phyloP scores from a whole-genome alignment of 345 rosid species.

The Excoecaria cochinchinensis region DNA sequence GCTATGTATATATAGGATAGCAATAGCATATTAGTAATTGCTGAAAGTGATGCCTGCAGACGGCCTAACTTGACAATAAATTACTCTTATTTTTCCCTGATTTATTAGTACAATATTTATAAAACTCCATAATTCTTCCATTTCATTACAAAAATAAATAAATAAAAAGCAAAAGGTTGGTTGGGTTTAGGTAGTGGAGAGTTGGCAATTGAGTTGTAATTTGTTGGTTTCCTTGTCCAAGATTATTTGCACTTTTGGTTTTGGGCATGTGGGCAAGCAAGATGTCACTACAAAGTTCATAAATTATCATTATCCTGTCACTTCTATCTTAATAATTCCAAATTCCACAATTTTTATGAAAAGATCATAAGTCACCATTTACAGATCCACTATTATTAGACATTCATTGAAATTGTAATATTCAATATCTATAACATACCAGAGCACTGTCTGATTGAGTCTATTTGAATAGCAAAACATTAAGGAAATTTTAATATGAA shows the following conservation, averaged over 20 bases:
- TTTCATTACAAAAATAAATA: no score
- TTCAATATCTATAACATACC: no score
- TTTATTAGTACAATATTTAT: no score
- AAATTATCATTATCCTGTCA: slow-evolving; percentile 7
- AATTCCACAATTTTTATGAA: background rate
- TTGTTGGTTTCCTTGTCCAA: slow-evolving; percentile 9
- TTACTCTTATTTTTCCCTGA: no score
- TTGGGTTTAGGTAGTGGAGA: background rate
- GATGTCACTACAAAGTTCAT: slow-evolving; percentile 5
- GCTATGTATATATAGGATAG: no score
- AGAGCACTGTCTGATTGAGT: no score
- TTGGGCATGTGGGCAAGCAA: background rate
- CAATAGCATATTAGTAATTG: no score
- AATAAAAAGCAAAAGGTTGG: background rate
- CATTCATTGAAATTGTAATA: background rate
- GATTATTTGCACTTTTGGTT: slow-evolving; percentile 6
- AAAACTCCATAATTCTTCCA: no score
- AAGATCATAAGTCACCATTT: background rate
- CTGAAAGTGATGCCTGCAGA: no score
- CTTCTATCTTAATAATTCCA: background rate
- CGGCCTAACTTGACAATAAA: no score
- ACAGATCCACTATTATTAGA: background rate
- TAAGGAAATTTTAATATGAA: no score
- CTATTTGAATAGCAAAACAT: no score
- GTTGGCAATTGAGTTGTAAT: slow-evolving; percentile 7